Percentiles rank a stretch among this genome's conserved stretches.
Evolutionary conservation across 306 rosid genomes (phyloP).

Genomic region (Boehmeria nivea): DNA sequence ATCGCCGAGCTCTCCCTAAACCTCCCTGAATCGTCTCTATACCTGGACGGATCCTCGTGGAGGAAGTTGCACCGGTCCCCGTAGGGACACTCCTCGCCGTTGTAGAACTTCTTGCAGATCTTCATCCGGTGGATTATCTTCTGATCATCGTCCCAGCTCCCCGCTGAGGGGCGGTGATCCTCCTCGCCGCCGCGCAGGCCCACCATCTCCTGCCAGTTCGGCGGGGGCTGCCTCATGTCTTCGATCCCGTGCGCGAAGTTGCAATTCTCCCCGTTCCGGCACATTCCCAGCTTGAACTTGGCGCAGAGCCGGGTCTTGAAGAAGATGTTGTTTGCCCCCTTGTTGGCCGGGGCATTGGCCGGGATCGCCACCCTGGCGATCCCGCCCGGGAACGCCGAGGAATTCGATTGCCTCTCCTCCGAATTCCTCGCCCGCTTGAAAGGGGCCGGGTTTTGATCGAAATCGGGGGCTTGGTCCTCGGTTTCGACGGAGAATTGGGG

Average conservation of each 20-base stretch:
- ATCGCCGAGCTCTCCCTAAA: conserved; percentile 69
- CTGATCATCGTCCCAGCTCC: conserved; percentile 76
- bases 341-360: conserved; percentile 37
- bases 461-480: conserved; percentile 38
- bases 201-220: conserved; percentile 94
- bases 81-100: conserved; percentile 89
- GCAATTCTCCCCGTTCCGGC: conserved; percentile 81
- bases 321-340: conserved; percentile 59
- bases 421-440: conserved; percentile 57
- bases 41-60: conserved; percentile 82
- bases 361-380: too few species aligned
- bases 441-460: conserved; percentile 34
- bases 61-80: conserved; percentile 89
- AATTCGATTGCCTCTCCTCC: conserved; percentile 35
- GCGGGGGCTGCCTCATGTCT: conserved; percentile 81
- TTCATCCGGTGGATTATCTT: conserved; percentile 86
- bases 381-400: conserved; percentile 25
- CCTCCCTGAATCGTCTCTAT: conserved; percentile 61
- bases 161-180: conserved; percentile 25
- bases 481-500: conserved; percentile 45
- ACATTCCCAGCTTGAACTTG: conserved; percentile 55
- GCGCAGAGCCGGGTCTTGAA: conserved; percentile 87
- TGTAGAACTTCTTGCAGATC: conserved; percentile 84
- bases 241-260: conserved; percentile 91
- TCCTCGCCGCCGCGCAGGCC: conserved; percentile 28